Evolutionary conservation across 306 rosid genomes (phyloP), one percentile per base, ranked within the genome.

Genomic region (Pyrus bretschneideri): DNA sequence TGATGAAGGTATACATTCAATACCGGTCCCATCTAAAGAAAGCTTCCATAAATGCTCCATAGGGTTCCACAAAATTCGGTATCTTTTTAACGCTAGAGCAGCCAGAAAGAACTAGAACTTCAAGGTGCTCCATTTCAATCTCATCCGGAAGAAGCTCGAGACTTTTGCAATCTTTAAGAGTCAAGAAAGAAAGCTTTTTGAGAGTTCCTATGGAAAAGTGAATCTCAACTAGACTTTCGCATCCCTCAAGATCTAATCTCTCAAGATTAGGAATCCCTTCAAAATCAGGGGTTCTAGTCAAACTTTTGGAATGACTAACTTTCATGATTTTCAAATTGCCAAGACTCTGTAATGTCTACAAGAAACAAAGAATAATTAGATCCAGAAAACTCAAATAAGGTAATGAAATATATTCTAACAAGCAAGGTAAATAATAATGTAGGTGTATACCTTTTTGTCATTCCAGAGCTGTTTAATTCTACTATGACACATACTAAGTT

Each of bases 181-280:
- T 52, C 19, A 78, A 18, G 46, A 33, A 31, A 35, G 12, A 4
- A 23, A 77, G 82, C 68, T 52, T 54, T 54, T 71, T 57, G 7
- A 61, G 31, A 19, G 3, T 7, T 29, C 57, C 55, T 61, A 78
- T 52, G 3, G 72, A 71, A 49, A 65, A 65, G 74, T 78, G 81
- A 71, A 78, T 22, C 64, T 62, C 74, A 67, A 71, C 71, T 22
- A 78, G 54, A 49, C 54, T 78, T 30, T 33, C 29, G 12, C 82
- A 78, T 10, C 72, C 77, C 21, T 71, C 77, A 52, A 78, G 82
- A 27, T 71, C 72, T 63, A 78, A 27, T 51, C 57, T 78, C 59
- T 38, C 40, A 42, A 78, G 82, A 64, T 71, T 78, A 19, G 38
- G 77, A 54, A 54, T 4, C 15, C 23, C 18, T 71, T 25, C 25